Base-by-base conservation (phyloP, 2,329 filamentous ascomycete species). In the Fusarium sacchari region DNA sequence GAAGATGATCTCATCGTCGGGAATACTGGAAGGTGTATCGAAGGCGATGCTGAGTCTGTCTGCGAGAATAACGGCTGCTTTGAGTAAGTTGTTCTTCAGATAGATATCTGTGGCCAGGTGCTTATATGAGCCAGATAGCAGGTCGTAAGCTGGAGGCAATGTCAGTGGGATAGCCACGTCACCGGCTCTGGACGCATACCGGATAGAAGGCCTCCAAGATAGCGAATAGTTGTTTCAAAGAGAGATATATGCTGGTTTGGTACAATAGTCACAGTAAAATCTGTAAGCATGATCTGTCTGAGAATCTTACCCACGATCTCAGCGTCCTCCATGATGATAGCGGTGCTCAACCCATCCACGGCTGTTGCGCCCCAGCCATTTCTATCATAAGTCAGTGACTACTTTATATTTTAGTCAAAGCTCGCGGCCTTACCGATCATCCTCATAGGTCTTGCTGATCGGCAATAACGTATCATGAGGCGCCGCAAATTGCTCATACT, bases 281-380 rank as follows among this genome's bases (percentile, higher is more conserved):
- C 73, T 0, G 71, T 76, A 6, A 24, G 26, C 20, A 63, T 59
- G 37, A 76, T 70, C 14, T 76, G 73, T 14, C 49, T 37, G 0
- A 76, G 32, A 14, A 76, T 76, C 26, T 72, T 76, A 20, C 65
- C 30, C n/a, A 76, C 73, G 11, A 67, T 70, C 13, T 50, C 56
- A 7, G 11, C 30, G 12, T 76, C 67, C 11, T 72, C 60, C 73
- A 76, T 76, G 5, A 76, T 46, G 8, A 76, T 76, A 7, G 73
- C 73, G 0, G 73, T 76, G 39, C 73, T 76, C 24, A 76, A 15
- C 2, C 64, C 73, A 55, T 76, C 73, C 3, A 76, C 71, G 3
- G 73, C 73, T 3, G 73, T 76, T 7, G 73, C 73, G 4, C 73
- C 73, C 73, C 73, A 76, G 7, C 73, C 73, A 46, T 76, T 76